Percentiles rank a stretch among this genome's conserved stretches.
phyloP scores from a whole-genome alignment of 768 basidiomycete species.

The Galerina sulciceps region DNA sequence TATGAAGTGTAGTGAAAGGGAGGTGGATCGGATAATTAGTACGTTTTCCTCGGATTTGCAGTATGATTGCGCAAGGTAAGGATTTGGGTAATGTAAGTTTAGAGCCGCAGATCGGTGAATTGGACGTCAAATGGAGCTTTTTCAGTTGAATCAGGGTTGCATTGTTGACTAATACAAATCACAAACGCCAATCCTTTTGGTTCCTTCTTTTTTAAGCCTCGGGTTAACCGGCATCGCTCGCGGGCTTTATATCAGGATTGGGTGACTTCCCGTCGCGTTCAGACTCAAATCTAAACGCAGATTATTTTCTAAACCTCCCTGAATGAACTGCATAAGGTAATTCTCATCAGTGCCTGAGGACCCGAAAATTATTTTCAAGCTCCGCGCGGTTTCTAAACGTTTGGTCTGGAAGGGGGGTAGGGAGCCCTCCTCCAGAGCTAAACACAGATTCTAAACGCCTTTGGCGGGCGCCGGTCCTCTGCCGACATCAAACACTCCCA shows the following conservation, averaged over 20 bases:
- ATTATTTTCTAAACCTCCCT: no score
- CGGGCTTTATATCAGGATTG: not conserved
- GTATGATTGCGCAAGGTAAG: not conserved
- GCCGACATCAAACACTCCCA: no score
- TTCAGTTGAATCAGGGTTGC: constrained; percentile 9
- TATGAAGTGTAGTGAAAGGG: not conserved
- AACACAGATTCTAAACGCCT: no score
- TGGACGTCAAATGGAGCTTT: constrained; percentile 9
- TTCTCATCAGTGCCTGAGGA: no score
- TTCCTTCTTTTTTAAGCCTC: constrained; percentile 23
- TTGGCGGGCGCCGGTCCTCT: no score
- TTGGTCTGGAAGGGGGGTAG: no score
- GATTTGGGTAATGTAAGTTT: not conserved
- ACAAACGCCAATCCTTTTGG: constrained; percentile 32
- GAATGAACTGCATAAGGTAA: no score
- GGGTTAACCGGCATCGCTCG: constrained; percentile 25
- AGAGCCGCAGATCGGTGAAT: constrained; percentile 30
- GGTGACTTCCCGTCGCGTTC: no score
- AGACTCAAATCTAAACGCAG: no score
- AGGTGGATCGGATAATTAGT: not conserved
- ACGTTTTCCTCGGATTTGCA: constrained; percentile 11
- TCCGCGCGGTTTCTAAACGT: no score
- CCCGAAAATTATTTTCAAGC: no score
- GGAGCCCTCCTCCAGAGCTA: no score
- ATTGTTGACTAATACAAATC: constrained; percentile 5